Base-by-base conservation (phyloP, 225 moss, liverwort and hornwort species). In the Lunularia cruciata region DNA sequence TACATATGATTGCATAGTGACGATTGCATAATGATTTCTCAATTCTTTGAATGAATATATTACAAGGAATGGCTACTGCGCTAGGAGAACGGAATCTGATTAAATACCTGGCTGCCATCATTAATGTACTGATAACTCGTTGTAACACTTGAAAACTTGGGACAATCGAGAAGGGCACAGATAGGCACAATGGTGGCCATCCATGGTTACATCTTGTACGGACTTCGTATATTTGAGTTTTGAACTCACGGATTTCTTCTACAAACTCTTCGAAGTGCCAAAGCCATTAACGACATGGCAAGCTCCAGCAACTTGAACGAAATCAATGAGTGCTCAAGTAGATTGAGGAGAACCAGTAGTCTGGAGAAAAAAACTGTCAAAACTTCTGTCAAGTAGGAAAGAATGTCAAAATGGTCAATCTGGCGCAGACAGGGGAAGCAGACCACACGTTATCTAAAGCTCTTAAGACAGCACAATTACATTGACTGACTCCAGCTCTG, bases 31-130 rank as follows among this genome's bases (percentile, higher is more conserved):
- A n/a, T n/a, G n/a, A 40, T 42, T 25, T 64, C 63, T 63, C 63
- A 63, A 63, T 63, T 64, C 45, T 42, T n/a, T 64, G 40, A 64
- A 64, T 46, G 43, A 45, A 13, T 64, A 64, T 64, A 46, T 46
- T 64, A 64, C 63, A 64, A 16, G 26, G 42, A 45, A 63, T 45
- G 15, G 43, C 45, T 46, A 64, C 28, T 28, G 30, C 9, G 43
- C 63, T 64, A 64, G 57, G 32, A 8, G 30, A 31, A 28, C 13
- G 19, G 15, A 32, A 64, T 30, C 43, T 46, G 19, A 64, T 46
- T 26, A 14, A 43, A 46, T 18, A 7, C 42, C 45, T 64, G 25
- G 42, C 45, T 47, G 18, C 46, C 63, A 46, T 43, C 30, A 45
- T 8, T 30, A 64, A 18, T 39, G 42, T 46, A 46, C 63, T 27